Base-by-base conservation (phyloP, 2,329 filamentous ascomycete species). In the Fusarium piperis region DNA sequence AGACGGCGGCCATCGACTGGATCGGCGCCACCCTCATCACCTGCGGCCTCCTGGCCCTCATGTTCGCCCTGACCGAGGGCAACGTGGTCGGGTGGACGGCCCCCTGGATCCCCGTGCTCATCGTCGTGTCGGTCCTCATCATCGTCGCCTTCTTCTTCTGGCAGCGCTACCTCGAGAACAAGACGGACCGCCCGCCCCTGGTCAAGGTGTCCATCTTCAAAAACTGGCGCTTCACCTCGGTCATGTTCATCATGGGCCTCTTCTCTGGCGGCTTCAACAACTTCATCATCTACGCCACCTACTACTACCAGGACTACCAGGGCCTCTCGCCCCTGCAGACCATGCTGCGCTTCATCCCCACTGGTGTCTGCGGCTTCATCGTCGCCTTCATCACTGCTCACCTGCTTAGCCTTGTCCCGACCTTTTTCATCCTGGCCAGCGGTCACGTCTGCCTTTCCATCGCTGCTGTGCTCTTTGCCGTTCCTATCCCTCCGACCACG, bases 201-300 rank as follows among this genome's bases (percentile, higher is more conserved):
- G 89, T 93, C 82, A 91, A 91, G 73, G 82, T 92, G 9, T 90
- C 88, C 23, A 84, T 91, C 38, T 93, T 93, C 79, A 81, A 82
- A 41, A 91, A 87, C 76, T 78, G 80, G 6, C 85, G 84, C 8
- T 92, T 93, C 76, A 87, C 85, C 35, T 87, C 89, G 8, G 90
- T 89, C 16, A 89, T 93, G 83, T 76, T 86, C 33, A 89, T 91
- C 72, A 92, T 92, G 87, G 84, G 84, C 0, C 78, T 93, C 2
- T 93, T 92, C 81, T 93, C 91, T 74, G 86, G 87, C 18, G 83
- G 85, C 2, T 93, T 93, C 81, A 92, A 91, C 80, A 90, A 91
- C 78, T 92, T 87, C 72, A 81, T 92, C 39, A 84, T 93, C 67
- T 92, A 87, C 73, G 87, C 90, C 2, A 93, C 91, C 6, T 93